Evolutionary conservation across 2,329 filamentous ascomycete species (phyloP), one percentile per base, ranked within the genome.

Genomic region (Biscogniauxia mediterranea): DNA sequence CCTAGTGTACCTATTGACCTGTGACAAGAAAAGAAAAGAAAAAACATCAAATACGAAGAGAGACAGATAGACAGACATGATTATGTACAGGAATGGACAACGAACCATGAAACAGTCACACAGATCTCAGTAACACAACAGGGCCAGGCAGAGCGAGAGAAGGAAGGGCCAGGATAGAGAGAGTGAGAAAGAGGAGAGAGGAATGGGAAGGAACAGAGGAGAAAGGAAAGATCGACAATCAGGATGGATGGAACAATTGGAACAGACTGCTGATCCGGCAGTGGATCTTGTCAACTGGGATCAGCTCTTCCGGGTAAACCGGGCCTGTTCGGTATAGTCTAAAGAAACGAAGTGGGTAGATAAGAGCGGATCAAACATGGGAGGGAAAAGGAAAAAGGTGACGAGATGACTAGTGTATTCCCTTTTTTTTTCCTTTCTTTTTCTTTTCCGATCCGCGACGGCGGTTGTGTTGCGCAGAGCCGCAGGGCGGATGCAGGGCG

Each of bases 261-360:
- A 52, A 25, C 21, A 25, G 50, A 52, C 50, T 52, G 19, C 50
- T 21, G 50, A 25, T 52, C 19, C 19, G 50, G 50, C 50, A 25
- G 50, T 52, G 50, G 50, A 52, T 52, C 50, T 32, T 52, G 50
- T 19, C 50, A 52, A 52, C 50, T 25, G 21, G 50, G 50, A 52
- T 52, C 9, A 23, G 19, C 50, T 52, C 50, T 52, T 52, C 50
- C 50, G 50, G 19, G 50, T 52, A 52, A 25, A 52, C 50, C 50
- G 50, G 50, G 50, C 50, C 50, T 52, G 50, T 21, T 21, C 50
- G 19, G 17, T 46, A 19, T 25, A 19, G 50, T 21, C 50, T 21
- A 52, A 21, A 5, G 19, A 9, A 21, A 50, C 46, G 19, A 52
- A 21, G 50, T 52, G 50, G 50, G 50, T 52, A 52, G 50, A 52